phyloP scores from a whole-genome alignment of 108 stramenopile species.

The Stephanodiscus triporus region DNA sequence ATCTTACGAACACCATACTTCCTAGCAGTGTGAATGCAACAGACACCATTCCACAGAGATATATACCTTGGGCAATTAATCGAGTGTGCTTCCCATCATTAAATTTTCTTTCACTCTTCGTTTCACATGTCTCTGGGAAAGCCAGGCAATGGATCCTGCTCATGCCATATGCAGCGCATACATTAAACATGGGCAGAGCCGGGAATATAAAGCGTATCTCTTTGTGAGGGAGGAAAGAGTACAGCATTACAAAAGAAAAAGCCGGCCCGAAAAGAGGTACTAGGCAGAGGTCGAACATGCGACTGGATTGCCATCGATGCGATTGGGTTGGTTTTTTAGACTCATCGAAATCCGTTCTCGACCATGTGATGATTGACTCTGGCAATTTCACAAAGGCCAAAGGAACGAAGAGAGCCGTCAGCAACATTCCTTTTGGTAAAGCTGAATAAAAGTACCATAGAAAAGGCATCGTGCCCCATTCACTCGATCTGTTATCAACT shows the following conservation, averaged over 20 bases:
- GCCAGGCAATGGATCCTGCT: conserved; percentile 55
- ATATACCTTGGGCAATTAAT: conserved; percentile 43
- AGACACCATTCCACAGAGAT: conserved; percentile 41
- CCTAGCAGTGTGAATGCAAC: conserved; percentile 56
- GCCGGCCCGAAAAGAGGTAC: conserved; percentile 64
- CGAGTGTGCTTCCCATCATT: conserved; percentile 5
- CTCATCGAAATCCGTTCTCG: conserved; percentile 3
- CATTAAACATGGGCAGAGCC: conserved; percentile 84
- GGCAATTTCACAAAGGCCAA: conserved; percentile 64
- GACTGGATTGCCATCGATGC: background rate
- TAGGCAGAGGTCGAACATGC: conserved; percentile 54
- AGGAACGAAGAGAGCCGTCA: conserved; percentile 75
- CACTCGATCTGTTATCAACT: conserved; percentile 89
- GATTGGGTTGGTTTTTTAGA: background rate
- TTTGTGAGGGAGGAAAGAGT: conserved; percentile 93
- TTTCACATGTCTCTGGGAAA: conserved; percentile 42
- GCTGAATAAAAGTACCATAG: conserved; percentile 93
- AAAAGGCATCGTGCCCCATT: conserved; percentile 94
- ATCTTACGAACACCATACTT: conserved; percentile 66
- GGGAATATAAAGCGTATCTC: conserved; percentile 96
- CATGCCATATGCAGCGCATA: conserved; percentile 80
- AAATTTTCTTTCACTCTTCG: conserved; percentile 11
- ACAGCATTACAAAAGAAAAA: conserved; percentile 75
- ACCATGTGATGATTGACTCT: conserved; percentile 40
- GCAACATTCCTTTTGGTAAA: conserved; percentile 80